Base-by-base conservation (phyloP, 495 filamentous ascomycete species). In the Penicillium bialowiezense region DNA sequence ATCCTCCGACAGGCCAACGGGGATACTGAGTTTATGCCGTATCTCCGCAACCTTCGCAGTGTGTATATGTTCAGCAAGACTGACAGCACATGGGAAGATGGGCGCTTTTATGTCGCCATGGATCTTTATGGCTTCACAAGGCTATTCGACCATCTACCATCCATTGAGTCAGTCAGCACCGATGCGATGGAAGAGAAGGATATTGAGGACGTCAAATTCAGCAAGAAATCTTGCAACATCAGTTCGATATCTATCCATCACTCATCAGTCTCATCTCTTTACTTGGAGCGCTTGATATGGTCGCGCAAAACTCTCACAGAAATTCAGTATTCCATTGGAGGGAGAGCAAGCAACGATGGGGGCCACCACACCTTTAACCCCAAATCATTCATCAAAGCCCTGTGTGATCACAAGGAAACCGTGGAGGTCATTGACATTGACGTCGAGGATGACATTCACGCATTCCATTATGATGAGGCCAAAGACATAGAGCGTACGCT, bases 371-470 rank as follows among this genome's bases (percentile, higher is more conserved):
- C 15, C 0, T 54, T 64, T 46, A 52, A 54, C 31, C 24, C 52
- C 23, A 60, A 58, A 18, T 46, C 54, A 13, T 48, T 68, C 20
- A 50, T 64, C 38, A 56, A 59, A 32, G 39, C 55, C 1, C 28
- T 63, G 9, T 51, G 51, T 8, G 8, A 36, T 2, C 59, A 67
- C 44, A 60, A 56, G 15, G 44, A 55, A 1, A 64, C 58, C 7
- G 43, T 69, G 14, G 59, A 67, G 20, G 34, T 52, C 1, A 48
- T 69, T 2, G 51, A 69, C 39, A 19, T 69, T 1, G 61, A 67
- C 41, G 34, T 51, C 7, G 59, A 62, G 26, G 5, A 35, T n/a
- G 15, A 19, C 26, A 37, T 46, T 24, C 10, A 44, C 24, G 41
- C 41, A 1, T 37, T 29, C 17, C 23, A 26, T 8, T 13, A 48